Base-by-base conservation (phyloP, 495 filamentous ascomycete species). In the Penicillium angulare region DNA sequence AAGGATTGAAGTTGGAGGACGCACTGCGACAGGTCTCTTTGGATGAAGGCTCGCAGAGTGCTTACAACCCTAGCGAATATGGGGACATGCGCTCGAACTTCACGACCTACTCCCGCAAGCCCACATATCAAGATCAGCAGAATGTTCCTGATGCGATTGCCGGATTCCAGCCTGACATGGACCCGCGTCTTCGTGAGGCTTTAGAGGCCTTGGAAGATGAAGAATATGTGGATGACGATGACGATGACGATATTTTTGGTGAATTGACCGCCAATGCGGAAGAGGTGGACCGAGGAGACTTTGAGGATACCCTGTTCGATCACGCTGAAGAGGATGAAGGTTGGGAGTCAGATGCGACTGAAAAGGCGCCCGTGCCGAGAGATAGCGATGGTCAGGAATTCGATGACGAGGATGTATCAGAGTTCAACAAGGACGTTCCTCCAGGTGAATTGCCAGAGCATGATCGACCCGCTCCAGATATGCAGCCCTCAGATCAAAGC, bases 161-260 rank as follows among this genome's bases (percentile, higher is more conserved):
- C 1, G 95, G 95, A 0, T 97, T 99, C 64, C 86, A 97, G 68
- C 95, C 95, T 3, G 90, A 97, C 63, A 99, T 99, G 95, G 95
- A 99, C 68, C 92, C 91, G 4, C 78, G 95, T 17, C 66, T 99
- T 53, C 80, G 95, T 17, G 95, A 99, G 69, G 90, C 90, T 3
- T 68, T 99, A 47, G 92, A 97, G 67, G 95, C 95, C 2, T 73
- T 99, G 24, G 93, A 99, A 56, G 95, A 99, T 54, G 93, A 97
- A 29, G 92, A 86, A 6, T 99, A 89, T 68, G 92, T 99, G 0
- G 93, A 97, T 50, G 89, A 93, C 15, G 74, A n/a, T n/a, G n/a
- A 81, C 5, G 87, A 81, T 22, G 88, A 90, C 8, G 86, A 90
- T 33, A 63, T 96, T 20, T 97, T 97, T 62, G 82, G 79, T 17